phyloP scores from a whole-genome alignment of 306 rosid genomes.

The Biancaea sappan region DNA sequence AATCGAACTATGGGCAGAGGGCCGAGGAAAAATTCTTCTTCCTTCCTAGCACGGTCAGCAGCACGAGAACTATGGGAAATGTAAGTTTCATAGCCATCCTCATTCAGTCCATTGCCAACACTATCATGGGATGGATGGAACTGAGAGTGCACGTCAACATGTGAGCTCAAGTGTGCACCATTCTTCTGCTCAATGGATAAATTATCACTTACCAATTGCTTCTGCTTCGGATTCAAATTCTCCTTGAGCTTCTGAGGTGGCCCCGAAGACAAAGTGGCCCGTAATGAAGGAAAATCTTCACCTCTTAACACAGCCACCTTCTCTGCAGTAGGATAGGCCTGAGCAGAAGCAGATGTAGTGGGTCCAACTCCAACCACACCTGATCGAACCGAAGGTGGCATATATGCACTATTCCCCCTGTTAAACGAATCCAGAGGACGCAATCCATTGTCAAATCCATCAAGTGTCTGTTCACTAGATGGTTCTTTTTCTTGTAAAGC shows the following conservation, averaged over 20 bases:
- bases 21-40: conserved; percentile 72
- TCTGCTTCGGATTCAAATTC: conserved; percentile 54
- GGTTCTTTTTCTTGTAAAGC: conserved; percentile 60
- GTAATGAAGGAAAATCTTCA: conserved; percentile 91
- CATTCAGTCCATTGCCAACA: conserved; percentile 35
- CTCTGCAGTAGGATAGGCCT: conserved; percentile 37
- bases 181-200: conserved; percentile 47
- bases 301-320: conserved; percentile 72
- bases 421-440: conserved; percentile 38
- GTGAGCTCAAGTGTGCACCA: conserved; percentile 36
- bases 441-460: conserved; percentile 48
- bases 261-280: conserved; percentile 71
- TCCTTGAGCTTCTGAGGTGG: conserved; percentile 70
- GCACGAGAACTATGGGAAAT: conserved; percentile 44
- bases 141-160: conserved; percentile 48
- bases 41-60: conserved; percentile 47
- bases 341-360: conserved; percentile 29
- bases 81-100: conserved; percentile 38
- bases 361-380: conserved; percentile 42
- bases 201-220: conserved; percentile 43
- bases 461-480: conserved; percentile 40
- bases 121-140: conserved; percentile 38
- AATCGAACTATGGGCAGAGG: conserved; percentile 74
- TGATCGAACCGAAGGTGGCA: conserved; percentile 71
- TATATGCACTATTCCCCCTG: conserved; percentile 51